These are phyloP conservation scores for Nigrograna mackinnonii DNA, from an alignment of 2,329 filamentous ascomycete genomes.

Conservation along the genomic window DNA sequence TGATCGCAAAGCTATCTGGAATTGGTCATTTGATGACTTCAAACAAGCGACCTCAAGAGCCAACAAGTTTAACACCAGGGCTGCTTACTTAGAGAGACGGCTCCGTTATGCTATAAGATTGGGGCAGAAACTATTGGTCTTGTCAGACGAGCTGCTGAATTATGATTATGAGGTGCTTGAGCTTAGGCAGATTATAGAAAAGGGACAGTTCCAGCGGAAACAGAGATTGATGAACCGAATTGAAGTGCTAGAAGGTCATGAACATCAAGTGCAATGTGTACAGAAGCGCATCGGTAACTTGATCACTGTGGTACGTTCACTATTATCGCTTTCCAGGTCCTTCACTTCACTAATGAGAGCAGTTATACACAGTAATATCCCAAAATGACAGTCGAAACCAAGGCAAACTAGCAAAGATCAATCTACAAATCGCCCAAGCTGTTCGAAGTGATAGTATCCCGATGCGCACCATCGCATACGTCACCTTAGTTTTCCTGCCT, in stretches of 20 bases:
- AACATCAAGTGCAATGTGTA: conserved; percentile 8
- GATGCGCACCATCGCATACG: conserved; percentile 13
- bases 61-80: conserved; percentile 5
- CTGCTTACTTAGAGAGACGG: conserved; percentile 5
- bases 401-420: conserved; percentile 1
- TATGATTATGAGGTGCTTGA: not conserved
- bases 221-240: conserved; percentile 6
- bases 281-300: conserved; percentile 5
- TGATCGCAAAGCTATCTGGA: conserved; percentile 1
- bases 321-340: not conserved
- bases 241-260: conserved; percentile 3
- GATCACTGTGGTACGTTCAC: conserved; percentile 4
- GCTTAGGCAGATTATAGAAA: not conserved
- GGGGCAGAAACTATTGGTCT: not conserved
- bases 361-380: conserved; percentile 7
- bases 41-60: not conserved
- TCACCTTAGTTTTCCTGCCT: conserved; percentile 11
- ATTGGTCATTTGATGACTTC: conserved; percentile 5
- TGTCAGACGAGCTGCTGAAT: conserved; percentile 1
- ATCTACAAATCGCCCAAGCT: conserved; percentile 8
- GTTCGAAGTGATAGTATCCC: conserved; percentile 55
- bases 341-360: not conserved
- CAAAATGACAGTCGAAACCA: conserved; percentile 6
- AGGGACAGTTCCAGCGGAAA: not conserved
- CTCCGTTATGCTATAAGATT: conserved; percentile 3